Percentiles rank a stretch among this genome's conserved stretches.
phyloP scores from a whole-genome alignment of 2,329 filamentous ascomycete genomes.

The Epichloe elymi region DNA sequence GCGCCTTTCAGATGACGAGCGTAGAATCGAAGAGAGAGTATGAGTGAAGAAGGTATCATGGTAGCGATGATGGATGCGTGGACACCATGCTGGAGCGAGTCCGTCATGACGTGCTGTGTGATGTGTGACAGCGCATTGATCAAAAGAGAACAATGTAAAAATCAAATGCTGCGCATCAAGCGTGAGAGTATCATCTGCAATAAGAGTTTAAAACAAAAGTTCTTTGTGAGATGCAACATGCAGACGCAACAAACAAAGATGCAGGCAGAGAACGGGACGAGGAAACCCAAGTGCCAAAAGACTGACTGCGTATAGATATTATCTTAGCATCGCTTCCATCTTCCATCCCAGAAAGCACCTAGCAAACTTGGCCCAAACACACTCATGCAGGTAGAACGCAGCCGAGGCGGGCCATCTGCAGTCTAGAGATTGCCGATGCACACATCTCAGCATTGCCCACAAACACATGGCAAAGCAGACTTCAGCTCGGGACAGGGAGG shows the following conservation, averaged over 20 bases:
- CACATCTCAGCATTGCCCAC: neutral
- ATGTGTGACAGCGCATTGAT: neutral
- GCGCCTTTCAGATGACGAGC: slow-evolving; percentile 5
- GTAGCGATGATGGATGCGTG: slow-evolving; percentile 5
- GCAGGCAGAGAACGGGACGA: neutral
- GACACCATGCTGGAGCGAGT: neutral
- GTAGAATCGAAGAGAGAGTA: slow-evolving; percentile 6
- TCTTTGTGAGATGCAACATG: too few relatives aligned
- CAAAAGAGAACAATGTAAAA: too few relatives aligned
- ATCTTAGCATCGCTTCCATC: neutral
- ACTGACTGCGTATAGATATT: too few relatives aligned
- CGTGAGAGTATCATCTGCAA: too few relatives aligned
- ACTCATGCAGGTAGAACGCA: neutral
- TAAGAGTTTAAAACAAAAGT: too few relatives aligned
- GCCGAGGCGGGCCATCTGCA: neutral
- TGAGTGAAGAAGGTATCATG: neutral
- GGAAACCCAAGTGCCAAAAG: neutral
- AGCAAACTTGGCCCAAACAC: neutral
- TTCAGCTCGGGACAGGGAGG: neutral
- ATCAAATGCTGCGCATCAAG: too few relatives aligned
- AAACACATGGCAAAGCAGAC: neutral
- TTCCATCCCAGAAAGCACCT: neutral
- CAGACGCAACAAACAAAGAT: neutral
- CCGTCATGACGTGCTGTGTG: neutral
- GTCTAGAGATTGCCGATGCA: neutral